Conservation (phyloP, 2,329 filamentous ascomycete genomes). For the Sporothrix protearum region DNA sequence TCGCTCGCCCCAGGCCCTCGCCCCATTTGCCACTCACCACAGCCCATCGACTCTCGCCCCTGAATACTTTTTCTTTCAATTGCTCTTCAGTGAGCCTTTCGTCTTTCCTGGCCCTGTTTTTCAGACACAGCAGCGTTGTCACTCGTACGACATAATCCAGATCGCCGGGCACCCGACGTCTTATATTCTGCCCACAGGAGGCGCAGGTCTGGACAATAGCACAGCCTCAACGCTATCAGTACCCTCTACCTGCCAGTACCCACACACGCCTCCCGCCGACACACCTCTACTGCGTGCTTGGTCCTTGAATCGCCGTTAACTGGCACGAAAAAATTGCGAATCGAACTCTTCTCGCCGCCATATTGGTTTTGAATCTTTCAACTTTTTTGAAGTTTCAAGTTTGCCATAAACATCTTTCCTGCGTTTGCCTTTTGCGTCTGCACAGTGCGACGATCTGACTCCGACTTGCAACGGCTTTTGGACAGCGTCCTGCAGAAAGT, state of each 20-base stretch:
- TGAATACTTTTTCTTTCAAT: background rate
- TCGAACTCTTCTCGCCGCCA: background rate
- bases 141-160: constrained; percentile 3
- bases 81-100: background rate
- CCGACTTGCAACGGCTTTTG: constrained; percentile 5
- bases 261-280: constrained; percentile 4
- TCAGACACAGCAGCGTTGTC: background rate
- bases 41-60: constrained; percentile 4
- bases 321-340: constrained; percentile 11
- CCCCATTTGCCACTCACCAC: constrained; percentile 8
- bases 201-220: constrained; percentile 23
- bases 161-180: background rate
- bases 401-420: background rate
- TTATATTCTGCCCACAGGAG: background rate
- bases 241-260: constrained; percentile 8
- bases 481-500: constrained; percentile 20
- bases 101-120: background rate
- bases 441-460: background rate
- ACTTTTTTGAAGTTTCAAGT: background rate
- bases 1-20: background rate
- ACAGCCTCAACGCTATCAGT: constrained; percentile 28
- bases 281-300: background rate
- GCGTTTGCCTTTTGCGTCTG: background rate
- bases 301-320: constrained; percentile 2
- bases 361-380: background rate